phyloP scores from a whole-genome alignment of 2,329 filamentous ascomycete species.

The Talaromyces sp. region DNA sequence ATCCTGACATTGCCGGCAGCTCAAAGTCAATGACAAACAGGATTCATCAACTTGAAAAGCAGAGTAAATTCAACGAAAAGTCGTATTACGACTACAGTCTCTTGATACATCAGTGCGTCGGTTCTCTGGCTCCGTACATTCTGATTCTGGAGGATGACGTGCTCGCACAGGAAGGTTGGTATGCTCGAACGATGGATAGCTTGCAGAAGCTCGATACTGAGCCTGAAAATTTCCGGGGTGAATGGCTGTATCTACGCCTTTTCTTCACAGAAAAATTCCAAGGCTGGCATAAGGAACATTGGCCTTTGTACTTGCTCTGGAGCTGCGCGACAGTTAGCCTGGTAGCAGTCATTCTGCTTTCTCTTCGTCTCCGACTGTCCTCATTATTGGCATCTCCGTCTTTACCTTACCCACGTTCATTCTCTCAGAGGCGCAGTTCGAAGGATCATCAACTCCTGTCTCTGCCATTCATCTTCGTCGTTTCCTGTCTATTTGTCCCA shows the following conservation, averaged over 20 bases:
- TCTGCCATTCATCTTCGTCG: slow-evolving; percentile 24
- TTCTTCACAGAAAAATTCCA: slow-evolving; percentile 48
- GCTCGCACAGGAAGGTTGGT: slow-evolving; percentile 49
- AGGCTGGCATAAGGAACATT: slow-evolving; percentile 46
- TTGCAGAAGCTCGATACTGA: slow-evolving; percentile 33
- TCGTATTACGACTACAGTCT: slow-evolving; percentile 45
- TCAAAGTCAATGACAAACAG: slow-evolving; percentile 30
- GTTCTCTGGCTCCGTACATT: slow-evolving; percentile 39
- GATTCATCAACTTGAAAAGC: slow-evolving; percentile 34
- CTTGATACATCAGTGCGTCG: slow-evolving; percentile 41
- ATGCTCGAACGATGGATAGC: slow-evolving; percentile 37
- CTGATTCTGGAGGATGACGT: slow-evolving; percentile 49
- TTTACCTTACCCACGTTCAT: slow-evolving; percentile 13
- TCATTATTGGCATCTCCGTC: slow-evolving; percentile 23
- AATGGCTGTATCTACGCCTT: slow-evolving; percentile 39
- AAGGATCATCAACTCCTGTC: neutral
- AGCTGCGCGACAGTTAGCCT: slow-evolving; percentile 25
- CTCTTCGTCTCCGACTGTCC: slow-evolving; percentile 16
- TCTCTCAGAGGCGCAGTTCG: neutral
- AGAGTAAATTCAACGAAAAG: slow-evolving; percentile 36
- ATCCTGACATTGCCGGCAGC: slow-evolving; percentile 29
- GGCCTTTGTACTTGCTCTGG: slow-evolving; percentile 36
- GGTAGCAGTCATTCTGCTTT: neutral
- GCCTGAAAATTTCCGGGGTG: slow-evolving; percentile 16
- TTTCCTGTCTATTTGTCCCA: slow-evolving; percentile 29